Base-by-base conservation (phyloP, 2,329 filamentous ascomycete genomes). In the Microcyclospora tardicrescens region DNA sequence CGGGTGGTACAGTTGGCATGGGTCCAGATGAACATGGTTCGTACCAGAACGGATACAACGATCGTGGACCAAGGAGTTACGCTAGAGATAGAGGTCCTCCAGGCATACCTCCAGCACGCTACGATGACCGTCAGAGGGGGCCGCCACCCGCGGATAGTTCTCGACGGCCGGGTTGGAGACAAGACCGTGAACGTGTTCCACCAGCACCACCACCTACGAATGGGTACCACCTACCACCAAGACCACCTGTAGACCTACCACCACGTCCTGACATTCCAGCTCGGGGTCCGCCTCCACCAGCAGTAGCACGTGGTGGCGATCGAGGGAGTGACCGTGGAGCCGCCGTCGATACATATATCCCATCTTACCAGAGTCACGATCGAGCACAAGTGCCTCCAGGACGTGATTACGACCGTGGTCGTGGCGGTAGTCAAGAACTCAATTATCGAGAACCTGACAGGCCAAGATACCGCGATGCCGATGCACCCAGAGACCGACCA, bases 1-100 rank as follows among this genome's bases (percentile, higher is more conserved):
- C 89, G 50, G 89, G 87, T 10, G 89, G 85, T 3, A 86, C 84
- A 1, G 86, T 94, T 2, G 89, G 89, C 11, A 77, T 85, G 53
- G 75, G 71, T 10, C 67, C 71, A 9, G 73, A 75, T 43, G 72
- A 76, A 46, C 77, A 68, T 28, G 63, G 60, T 2, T 55, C 60
- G 34, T 55, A 57, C 34, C 46, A 36, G 30, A 36, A 35, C 34
- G 50, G 51, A n/a, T 52, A 55, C 30, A 43, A 48, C 28, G 49
- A 53, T 27, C 43, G 51, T 5, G 43, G 40, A 10, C 47, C 38
- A 16, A 45, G 45, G 15, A 45, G 45, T 10, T 46, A 53, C 29
- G 30, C 4, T 34, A 57, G 59, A 43, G 61, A 64, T 28, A 50
- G 61, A 41, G 62, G 61, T 1, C 61, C 64, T 1, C 58, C 60